Evolutionary conservation across 768 basidiomycete species (phyloP).

Genomic region (Tricholoma sp.): DNA sequence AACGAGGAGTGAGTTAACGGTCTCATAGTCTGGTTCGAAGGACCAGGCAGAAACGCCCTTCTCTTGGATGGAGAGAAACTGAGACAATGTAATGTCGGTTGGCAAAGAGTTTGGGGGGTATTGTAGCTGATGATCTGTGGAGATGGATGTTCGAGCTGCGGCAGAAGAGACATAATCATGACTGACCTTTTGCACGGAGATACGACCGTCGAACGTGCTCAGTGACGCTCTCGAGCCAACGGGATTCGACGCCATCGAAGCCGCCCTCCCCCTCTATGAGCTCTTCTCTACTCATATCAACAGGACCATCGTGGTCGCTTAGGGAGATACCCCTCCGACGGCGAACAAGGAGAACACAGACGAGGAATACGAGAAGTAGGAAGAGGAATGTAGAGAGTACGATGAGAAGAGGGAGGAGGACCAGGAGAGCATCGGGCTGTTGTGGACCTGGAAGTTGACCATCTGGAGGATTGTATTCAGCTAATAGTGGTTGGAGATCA

Average conservation of each 20-base stretch:
- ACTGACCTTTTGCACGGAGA: constrained; percentile 79
- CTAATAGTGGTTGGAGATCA: not conserved
- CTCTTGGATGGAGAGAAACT: constrained; percentile 98
- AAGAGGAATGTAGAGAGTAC: constrained; percentile 91
- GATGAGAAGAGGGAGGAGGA: constrained; percentile 91
- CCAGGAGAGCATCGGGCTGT: constrained; percentile 64
- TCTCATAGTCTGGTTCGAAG: constrained; percentile 98
- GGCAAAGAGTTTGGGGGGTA: constrained; percentile 96
- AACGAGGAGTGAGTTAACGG: constrained; percentile 86
- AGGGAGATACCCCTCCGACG: constrained; percentile 72
- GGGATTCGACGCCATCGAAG: constrained; percentile 83
- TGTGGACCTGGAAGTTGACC: constrained; percentile 16
- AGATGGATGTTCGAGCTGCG: constrained; percentile 6
- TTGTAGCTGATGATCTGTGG: constrained; percentile 71
- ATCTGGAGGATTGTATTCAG: constrained; percentile 22
- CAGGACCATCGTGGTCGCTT: constrained; percentile 84
- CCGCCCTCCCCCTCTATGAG: constrained; percentile 89
- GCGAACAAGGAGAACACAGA: constrained; percentile 83
- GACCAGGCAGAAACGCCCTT: constrained; percentile 99
- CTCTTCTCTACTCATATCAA: constrained; percentile 91
- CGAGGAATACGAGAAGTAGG: constrained; percentile 85
- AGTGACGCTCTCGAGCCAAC: constrained; percentile 84
- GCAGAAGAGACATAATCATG: constrained; percentile 7
- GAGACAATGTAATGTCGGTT: constrained; percentile 96
- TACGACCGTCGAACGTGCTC: constrained; percentile 70